Evolutionary conservation across 169 alveolate species (phyloP), one percentile per base, ranked within the genome.

Genomic region (Eimeria tenella): DNA sequence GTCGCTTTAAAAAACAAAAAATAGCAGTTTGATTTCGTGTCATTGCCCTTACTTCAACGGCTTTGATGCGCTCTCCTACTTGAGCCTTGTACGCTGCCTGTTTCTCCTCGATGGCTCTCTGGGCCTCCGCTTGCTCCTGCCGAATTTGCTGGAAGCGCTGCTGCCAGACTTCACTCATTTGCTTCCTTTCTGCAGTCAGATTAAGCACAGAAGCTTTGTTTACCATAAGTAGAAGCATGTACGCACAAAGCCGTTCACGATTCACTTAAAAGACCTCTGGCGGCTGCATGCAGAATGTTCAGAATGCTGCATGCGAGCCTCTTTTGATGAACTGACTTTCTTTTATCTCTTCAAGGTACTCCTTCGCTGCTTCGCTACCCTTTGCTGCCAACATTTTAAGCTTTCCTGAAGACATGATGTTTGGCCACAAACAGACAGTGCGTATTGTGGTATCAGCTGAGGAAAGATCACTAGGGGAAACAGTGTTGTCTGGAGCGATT

Each of bases 291-390:
- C 42, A 31, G 42, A 31, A 31, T 31, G 42, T 31, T 2, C 42
- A 31, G 42, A 31, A 31, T 2, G 42, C 68, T 58, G 19, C 68
- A 58, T 17, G 21, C 68, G 19, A 58, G 68, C 21, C 3, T 58
- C 11, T 10, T 11, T 49, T 23, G 49, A 19, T 7, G 63, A 74
- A 75, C 86, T 75, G 65, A 84, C 92, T 60, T 52, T 84, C 79
- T 63, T 84, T 62, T 19, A 79, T 63, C 81, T 60, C 92, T 84
- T 84, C 92, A 53, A 84, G 19, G 11, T 84, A 84, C 4, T 19
- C 65, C 79, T 84, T 84, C 6, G 92, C 92, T 21, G 92, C 31
- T 8, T 84, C 92, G 92, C 92, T 84, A 23, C 92, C 92, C 53
- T 84, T 84, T 63, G 92, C 92, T 60, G 79, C 92, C 81, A 84